Conservation (phyloP, 129 eudicot genomes). For the Tanacetum coccineum region DNA sequence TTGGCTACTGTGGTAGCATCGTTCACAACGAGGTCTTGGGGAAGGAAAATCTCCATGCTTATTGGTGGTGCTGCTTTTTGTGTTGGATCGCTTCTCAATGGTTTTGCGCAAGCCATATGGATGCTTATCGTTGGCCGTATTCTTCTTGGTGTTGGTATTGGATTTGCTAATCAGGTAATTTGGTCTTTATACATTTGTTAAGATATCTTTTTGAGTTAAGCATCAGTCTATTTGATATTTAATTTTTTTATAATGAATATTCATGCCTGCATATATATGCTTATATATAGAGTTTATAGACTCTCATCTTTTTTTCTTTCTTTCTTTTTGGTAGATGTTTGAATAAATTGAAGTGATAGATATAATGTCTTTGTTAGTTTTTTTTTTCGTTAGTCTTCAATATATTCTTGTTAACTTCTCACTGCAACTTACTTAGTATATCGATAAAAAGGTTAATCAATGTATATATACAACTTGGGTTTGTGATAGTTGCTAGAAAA, state of each 20-base stretch:
- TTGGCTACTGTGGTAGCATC: constrained; percentile 35
- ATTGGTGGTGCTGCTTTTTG: constrained; percentile 41
- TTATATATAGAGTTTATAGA: neutral
- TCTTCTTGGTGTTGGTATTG: constrained; percentile 55
- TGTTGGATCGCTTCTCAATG: constrained; percentile 39
- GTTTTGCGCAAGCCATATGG: constrained; percentile 27
- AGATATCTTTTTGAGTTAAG: neutral
- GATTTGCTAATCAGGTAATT: constrained; percentile 65
- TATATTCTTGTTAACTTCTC: too few species aligned
- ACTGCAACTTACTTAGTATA: too few species aligned
- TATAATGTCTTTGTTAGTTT: neutral
- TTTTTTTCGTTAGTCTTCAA: too few species aligned
- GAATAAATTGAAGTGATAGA: neutral
- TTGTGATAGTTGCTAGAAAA: too few species aligned
- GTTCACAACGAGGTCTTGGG: constrained; percentile 18
- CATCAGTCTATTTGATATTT: too few species aligned
- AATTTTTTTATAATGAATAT: too few species aligned
- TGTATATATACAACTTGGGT: too few species aligned
- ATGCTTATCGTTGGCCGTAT: constrained; percentile 54
- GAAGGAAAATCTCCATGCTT: constrained; percentile 45
- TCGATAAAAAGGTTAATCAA: too few species aligned
- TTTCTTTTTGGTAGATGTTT: neutral
- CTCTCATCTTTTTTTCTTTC: neutral
- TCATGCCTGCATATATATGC: too few species aligned
- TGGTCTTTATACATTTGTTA: neutral